These are phyloP conservation scores for Medicago truncatula DNA, from an alignment of 306 rosid species.

Conservation along the genomic window MtrunA17r5.0-ANR NC_053046.1:42742001-42742500, in stretches of 20 bases:
- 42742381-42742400: not conserved
- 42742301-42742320: not conserved
- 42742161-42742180: not conserved
- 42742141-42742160: slow-evolving; percentile 4
- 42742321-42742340: slow-evolving; percentile 1
- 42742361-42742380: slow-evolving; percentile 23
- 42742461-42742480: too few relatives aligned
- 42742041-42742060: not conserved
- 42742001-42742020: not conserved
- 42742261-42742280: slow-evolving; percentile 27
- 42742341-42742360: slow-evolving; percentile 32
- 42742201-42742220: slow-evolving; percentile 39
- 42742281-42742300: slow-evolving; percentile 33
- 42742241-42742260: not conserved
- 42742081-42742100: slow-evolving; percentile 51
- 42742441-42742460: too few relatives aligned
- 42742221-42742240: slow-evolving; percentile 40
- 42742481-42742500: too few relatives aligned
- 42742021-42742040: not conserved
- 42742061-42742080: slow-evolving; percentile 1
- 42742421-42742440: too few relatives aligned
- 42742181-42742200: slow-evolving; percentile 12
- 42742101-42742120: slow-evolving; percentile 47
- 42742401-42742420: too few relatives aligned
- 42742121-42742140: slow-evolving; percentile 11